A percentile compares a stretch with the other conserved stretches of the same genome.
phyloP scores from a whole-genome alignment of 345 rosid genomes.

The Syzygium aqueum region DNA sequence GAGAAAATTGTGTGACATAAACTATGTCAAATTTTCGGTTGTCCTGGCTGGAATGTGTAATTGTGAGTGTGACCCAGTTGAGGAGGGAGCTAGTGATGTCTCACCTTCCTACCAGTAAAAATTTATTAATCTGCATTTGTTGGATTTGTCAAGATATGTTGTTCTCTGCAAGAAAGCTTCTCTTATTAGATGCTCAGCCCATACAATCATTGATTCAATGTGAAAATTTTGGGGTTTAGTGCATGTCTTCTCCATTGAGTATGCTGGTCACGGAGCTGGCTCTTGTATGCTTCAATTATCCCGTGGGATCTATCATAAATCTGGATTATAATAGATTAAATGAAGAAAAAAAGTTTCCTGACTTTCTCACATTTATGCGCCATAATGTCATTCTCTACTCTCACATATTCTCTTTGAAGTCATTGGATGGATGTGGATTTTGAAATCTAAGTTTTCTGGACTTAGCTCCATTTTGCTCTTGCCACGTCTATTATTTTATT shows the following conservation, averaged over 20 bases:
- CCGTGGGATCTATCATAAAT: neutral
- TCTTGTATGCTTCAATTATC: neutral
- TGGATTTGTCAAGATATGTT: neutral
- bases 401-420: neutral
- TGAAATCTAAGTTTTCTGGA: neutral
- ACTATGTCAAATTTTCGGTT: neutral
- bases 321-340: neutral
- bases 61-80: neutral
- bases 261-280: neutral
- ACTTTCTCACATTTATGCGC: neutral
- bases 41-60: neutral
- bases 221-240: neutral
- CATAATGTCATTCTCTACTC: neutral
- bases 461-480: neutral
- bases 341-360: neutral
- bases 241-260: neutral
- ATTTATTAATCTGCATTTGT: neutral
- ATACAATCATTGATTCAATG: neutral
- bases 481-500: neutral
- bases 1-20: neutral
- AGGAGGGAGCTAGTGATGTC: constrained; percentile 15
- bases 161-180: neutral
- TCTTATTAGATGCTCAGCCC: neutral
- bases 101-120: neutral
- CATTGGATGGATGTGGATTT: neutral